A percentile compares a stretch with the other conserved stretches of the same genome.
phyloP scores from a whole-genome alignment of 192 early-diverging fungal species.

The Backusella tarrabulga region DNA sequence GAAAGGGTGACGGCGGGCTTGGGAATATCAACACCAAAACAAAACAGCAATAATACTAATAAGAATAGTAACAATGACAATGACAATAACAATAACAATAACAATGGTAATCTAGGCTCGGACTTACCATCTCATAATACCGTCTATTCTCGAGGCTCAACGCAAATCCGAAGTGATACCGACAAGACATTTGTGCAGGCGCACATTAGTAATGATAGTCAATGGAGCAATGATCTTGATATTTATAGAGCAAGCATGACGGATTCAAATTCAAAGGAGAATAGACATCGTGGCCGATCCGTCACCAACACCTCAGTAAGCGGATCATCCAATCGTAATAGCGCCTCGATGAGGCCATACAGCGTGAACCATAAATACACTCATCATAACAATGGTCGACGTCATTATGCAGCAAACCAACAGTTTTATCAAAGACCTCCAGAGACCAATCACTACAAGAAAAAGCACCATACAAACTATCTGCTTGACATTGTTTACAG shows the following conservation, averaged over 20 bases:
- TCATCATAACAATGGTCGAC: not conserved
- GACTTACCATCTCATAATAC: not conserved
- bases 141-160: not conserved
- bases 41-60: not conserved
- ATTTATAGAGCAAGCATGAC: not conserved
- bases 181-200: not conserved
- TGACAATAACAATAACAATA: not conserved
- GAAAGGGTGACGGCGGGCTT: constrained; percentile 21
- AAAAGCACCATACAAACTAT: not conserved
- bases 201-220: not conserved
- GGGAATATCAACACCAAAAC: constrained; percentile 12
- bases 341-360: constrained; percentile 10
- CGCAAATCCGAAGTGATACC: not conserved
- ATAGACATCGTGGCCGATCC: not conserved
- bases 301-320: not conserved
- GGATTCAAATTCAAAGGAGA: not conserved
- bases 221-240: constrained; percentile 15
- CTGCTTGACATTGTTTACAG: not conserved
- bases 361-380: constrained; percentile 10
- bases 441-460: not conserved
- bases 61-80: not conserved
- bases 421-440: not conserved
- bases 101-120: not conserved
- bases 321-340: constrained; percentile 14
- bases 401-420: not conserved